Percentiles rank a stretch among this genome's conserved stretches.
Evolutionary conservation across 192 early-diverging fungal species (phyloP).

Genomic region (Coemansia erecta): DNA sequence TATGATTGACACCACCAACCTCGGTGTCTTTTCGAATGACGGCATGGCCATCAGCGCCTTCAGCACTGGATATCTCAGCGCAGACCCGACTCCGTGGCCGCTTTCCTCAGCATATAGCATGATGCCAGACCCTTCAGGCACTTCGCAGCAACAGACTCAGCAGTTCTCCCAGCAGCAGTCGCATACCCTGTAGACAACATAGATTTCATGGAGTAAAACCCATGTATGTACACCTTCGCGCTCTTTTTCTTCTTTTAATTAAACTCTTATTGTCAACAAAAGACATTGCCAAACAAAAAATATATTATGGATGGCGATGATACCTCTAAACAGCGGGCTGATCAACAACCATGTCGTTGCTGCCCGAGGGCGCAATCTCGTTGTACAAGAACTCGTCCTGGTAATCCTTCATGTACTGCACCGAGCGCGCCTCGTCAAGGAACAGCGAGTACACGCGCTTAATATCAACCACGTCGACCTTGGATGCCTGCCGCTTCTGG

Average conservation of each 20-base stretch:
- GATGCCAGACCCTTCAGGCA: slow-evolving; percentile 6
- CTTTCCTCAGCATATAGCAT: slow-evolving; percentile 19
- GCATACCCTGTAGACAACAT: background rate
- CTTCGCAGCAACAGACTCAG: background rate
- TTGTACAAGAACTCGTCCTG: slow-evolving; percentile 94
- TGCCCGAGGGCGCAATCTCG: slow-evolving; percentile 29
- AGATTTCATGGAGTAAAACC: background rate
- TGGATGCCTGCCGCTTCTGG: slow-evolving; percentile 79
- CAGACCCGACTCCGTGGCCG: slow-evolving; percentile 24
- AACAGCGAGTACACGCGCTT: slow-evolving; percentile 93
- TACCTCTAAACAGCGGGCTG: slow-evolving; percentile 5
- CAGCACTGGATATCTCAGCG: slow-evolving; percentile 24
- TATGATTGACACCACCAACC: slow-evolving; percentile 34
- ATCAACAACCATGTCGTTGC: slow-evolving; percentile 37
- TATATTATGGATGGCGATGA: too few species aligned
- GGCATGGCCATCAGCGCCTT: slow-evolving; percentile 26
- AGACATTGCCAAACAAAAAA: background rate
- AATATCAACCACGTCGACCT: slow-evolving; percentile 93
- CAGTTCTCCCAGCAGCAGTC: background rate
- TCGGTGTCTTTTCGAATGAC: slow-evolving; percentile 23
- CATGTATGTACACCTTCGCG: background rate
- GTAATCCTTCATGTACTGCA: slow-evolving; percentile 91
- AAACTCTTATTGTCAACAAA: slow-evolving; percentile 1
- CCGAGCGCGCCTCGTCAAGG: slow-evolving; percentile 94
- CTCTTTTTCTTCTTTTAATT: slow-evolving; percentile 1